Evolutionary conservation across 2,329 filamentous ascomycete species (phyloP), one percentile per base, ranked within the genome.

Genomic region (Ophiognomonia clavigignenti-juglandacearum): DNA sequence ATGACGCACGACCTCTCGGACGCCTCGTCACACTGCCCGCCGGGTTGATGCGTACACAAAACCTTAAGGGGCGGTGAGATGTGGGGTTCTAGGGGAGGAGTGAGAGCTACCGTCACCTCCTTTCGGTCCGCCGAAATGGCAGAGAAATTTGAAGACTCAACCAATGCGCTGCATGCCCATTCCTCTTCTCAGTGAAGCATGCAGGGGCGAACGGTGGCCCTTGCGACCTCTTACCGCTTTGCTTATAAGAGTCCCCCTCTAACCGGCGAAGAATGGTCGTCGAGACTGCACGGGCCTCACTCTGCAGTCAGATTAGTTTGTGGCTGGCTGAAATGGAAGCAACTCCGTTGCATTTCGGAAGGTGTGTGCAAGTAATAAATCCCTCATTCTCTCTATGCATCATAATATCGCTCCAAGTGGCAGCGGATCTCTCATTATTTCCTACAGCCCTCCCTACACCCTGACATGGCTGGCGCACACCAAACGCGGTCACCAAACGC

Each of bases 31-130:
- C 14, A 16, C 31, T 34, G 31, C 18, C 31, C 7, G 8, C 23
- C 23, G 37, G 13, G 16, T 22, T 14, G 9, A 26, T 31, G 31
- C 23, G 35, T 14, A 27, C 35, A n/a, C n/a, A n/a, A 39, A 16
- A 26, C 41, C 31, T 27, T 42, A 50, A 50, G 20, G 37, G 31
- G 47, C 47, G 47, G 47, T 50, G 42, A 50, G 47, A 41, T 50
- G 32, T 43, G 32, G 24, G 20, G n/a, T n/a, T n/a, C n/a, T n/a
- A n/a, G n/a, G n/a, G n/a, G n/a, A n/a, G n/a, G n/a, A n/a, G n/a
- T n/a, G n/a, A n/a, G n/a, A n/a, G n/a, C n/a, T n/a, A n/a, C n/a
- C n/a, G n/a, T n/a, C n/a, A n/a, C n/a, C n/a, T n/a, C n/a, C 18
- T 31, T 13, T 5, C 10, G 29, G 10, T 6, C n/a, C 11, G 4